A percentile compares a stretch with the other conserved stretches of the same genome.
These are phyloP conservation scores for Nannizzia gypsea DNA, from an alignment of 2,329 filamentous ascomycete genomes.

Conservation along the genomic window DNA sequence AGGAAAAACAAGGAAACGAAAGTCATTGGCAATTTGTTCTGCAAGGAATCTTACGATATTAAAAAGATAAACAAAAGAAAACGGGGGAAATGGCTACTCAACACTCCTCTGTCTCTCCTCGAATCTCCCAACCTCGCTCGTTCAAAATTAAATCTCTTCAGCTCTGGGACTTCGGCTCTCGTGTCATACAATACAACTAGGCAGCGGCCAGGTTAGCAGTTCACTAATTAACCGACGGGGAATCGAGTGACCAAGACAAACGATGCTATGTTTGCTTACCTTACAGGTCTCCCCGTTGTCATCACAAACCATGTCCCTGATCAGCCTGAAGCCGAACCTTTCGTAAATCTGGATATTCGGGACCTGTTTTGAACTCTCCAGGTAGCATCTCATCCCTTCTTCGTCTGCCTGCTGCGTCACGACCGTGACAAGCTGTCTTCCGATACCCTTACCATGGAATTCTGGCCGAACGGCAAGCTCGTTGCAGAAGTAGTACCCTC, in stretches of 20 bases:
- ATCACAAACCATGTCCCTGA: conserved; percentile 47
- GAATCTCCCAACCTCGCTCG: not conserved
- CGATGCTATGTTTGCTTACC: conserved; percentile 8
- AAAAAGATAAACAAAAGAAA: not conserved
- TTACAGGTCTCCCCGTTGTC: conserved; percentile 50
- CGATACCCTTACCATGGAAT: conserved; percentile 55
- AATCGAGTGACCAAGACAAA: not conserved
- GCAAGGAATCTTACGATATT: not conserved
- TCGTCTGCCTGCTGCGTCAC: conserved; percentile 53
- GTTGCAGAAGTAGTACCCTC: conserved; percentile 66
- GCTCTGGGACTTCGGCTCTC: conserved; percentile 9
- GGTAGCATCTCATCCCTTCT: conserved; percentile 54
- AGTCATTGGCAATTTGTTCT: not conserved
- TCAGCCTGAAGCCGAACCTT: conserved; percentile 59
- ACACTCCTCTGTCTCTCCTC: not conserved
- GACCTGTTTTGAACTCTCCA: conserved; percentile 56
- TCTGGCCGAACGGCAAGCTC: conserved; percentile 58
- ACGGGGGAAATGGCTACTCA: not conserved
- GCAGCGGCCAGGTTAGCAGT: not conserved
- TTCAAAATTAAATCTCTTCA: not conserved
- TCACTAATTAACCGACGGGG: not conserved
- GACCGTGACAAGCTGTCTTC: conserved; percentile 50
- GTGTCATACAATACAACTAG: conserved; percentile 15
- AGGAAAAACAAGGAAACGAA: not conserved
- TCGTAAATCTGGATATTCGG: conserved; percentile 63